Evolutionary conservation across 2,329 filamentous ascomycete genomes (phyloP), one percentile per base, ranked within the genome.

Genomic region (Aspergillus piperis): DNA sequence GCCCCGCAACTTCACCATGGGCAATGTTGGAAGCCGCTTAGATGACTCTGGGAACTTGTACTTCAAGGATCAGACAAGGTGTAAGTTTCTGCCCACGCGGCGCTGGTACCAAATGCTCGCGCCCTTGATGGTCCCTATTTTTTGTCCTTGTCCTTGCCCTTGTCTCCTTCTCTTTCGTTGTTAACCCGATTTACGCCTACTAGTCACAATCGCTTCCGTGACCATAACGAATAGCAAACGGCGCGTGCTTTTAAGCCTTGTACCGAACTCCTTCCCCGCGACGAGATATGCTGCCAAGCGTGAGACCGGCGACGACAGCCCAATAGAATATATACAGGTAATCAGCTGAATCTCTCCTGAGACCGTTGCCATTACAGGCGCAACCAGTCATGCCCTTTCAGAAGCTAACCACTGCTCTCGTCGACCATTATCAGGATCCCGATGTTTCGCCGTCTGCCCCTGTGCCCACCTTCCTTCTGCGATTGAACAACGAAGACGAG

Each of bases 241-340:
- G 76, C 90, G 90, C 77, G 88, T 86, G 59, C 83, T 96, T 58
- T 81, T 96, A 70, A 89, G 88, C 72, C 83, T 97, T 70, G 80
- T 86, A 64, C 94, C 95, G 63, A 97, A 97, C 82, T 84, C 88
- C 67, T 98, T 90, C 73, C 95, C 95, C 66, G 91, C 93, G 42
- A 89, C 88, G 59, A 87, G 88, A 81, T 86, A 95, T 73, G 84
- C 82, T 67, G 91, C 88, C 51, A 88, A 85, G 71, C 88, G 90
- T 71, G 87, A 92, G 42, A 64, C 82, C 23, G 88, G 88, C 69
- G 94, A 99, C 73, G 86, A 86, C 63, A 82, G 83, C 58, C 88
- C 91, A 7, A 83, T 97, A 66, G 94, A 98, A 80, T 99, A 92
- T 79, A 86, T 99, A 47, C 94, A 96, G 87, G 93, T 96, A 82